These are phyloP conservation scores for Pichia eremophila DNA, from an alignment of 805 yeast genomes.

Conservation along the genomic window DNA sequence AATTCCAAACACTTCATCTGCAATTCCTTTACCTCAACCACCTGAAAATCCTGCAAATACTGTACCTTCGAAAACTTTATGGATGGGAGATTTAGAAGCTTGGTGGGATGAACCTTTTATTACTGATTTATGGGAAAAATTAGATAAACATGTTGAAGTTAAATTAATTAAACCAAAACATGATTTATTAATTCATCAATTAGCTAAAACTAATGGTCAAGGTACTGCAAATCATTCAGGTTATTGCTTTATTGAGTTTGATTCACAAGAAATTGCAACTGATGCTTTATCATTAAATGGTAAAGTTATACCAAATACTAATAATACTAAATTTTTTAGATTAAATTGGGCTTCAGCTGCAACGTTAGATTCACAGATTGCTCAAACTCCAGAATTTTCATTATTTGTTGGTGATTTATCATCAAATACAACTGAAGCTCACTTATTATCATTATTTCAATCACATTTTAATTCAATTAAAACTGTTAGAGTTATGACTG, in stretches of 20 bases:
- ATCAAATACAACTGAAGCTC: conserved; percentile 74
- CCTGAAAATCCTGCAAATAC: conserved; percentile 43
- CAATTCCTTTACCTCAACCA: conserved; percentile 39
- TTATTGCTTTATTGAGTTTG: conserved; percentile 73
- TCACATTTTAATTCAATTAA: conserved; percentile 56
- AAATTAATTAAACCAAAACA: conserved; percentile 49
- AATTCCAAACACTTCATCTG: conserved; percentile 6
- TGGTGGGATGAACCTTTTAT: conserved; percentile 61
- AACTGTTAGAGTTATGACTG: conserved; percentile 80
- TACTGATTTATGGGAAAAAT: conserved; percentile 48
- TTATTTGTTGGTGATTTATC: conserved; percentile 77
- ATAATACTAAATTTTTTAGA: conserved; percentile 52
- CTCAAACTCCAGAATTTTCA: conserved; percentile 68
- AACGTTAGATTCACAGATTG: conserved; percentile 59
- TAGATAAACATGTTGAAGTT: conserved; percentile 49
- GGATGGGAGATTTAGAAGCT: conserved; percentile 88
- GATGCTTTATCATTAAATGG: conserved; percentile 62
- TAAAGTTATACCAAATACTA: conserved; percentile 47
- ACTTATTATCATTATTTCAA: conserved; percentile 62
- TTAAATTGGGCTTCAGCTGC: conserved; percentile 84
- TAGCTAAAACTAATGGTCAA: conserved; percentile 21
- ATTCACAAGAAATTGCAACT: conserved; percentile 57
- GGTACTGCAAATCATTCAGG: conserved; percentile 35
- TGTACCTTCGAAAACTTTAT: conserved; percentile 56
- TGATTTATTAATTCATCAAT: conserved; percentile 27